These are phyloP conservation scores for Xerocomellus intermedius DNA, from an alignment of 768 basidiomycete genomes.

Conservation along the genomic window DNA sequence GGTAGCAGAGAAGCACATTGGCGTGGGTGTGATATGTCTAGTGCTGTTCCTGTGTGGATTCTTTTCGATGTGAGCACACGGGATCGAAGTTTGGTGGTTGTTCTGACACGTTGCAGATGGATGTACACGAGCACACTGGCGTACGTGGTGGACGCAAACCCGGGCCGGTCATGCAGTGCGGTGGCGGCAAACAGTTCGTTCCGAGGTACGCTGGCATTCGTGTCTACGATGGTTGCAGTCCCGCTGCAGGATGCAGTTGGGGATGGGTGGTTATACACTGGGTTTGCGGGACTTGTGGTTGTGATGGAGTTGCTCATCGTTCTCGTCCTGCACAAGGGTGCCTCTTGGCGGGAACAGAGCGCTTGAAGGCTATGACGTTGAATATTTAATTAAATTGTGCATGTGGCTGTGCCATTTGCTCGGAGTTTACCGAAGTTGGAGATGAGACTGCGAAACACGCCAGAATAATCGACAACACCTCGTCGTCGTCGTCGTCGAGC, in stretches of 20 bases:
- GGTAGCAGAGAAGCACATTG: slow-evolving; percentile 60
- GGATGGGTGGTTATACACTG: slow-evolving; percentile 77
- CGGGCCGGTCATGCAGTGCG: slow-evolving; percentile 73
- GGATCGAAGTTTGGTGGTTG: not conserved
- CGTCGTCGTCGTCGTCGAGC: slow-evolving; percentile 12
- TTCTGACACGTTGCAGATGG: slow-evolving; percentile 35
- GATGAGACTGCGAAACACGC: slow-evolving; percentile 26
- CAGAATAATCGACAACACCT: slow-evolving; percentile 25
- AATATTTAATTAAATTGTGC: slow-evolving; percentile 2
- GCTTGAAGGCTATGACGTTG: too few species aligned
- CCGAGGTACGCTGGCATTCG: slow-evolving; percentile 66
- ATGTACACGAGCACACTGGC: slow-evolving; percentile 73
- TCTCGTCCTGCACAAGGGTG: slow-evolving; percentile 59
- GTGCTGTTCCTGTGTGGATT: slow-evolving; percentile 74
- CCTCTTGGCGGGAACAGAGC: too few species aligned
- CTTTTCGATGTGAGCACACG: slow-evolving; percentile 58
- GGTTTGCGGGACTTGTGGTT: slow-evolving; percentile 54
- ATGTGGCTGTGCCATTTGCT: slow-evolving; percentile 17
- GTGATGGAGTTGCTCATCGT: slow-evolving; percentile 44
- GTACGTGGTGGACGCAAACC: slow-evolving; percentile 85
- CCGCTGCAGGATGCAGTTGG: slow-evolving; percentile 74
- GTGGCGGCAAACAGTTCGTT: slow-evolving; percentile 76
- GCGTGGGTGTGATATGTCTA: slow-evolving; percentile 68
- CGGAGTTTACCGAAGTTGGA: slow-evolving; percentile 25
- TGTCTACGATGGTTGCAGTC: slow-evolving; percentile 69